Base-by-base conservation (phyloP, 2,329 filamentous ascomycete species). In the Ophiosphaerella herpotricha region DNA sequence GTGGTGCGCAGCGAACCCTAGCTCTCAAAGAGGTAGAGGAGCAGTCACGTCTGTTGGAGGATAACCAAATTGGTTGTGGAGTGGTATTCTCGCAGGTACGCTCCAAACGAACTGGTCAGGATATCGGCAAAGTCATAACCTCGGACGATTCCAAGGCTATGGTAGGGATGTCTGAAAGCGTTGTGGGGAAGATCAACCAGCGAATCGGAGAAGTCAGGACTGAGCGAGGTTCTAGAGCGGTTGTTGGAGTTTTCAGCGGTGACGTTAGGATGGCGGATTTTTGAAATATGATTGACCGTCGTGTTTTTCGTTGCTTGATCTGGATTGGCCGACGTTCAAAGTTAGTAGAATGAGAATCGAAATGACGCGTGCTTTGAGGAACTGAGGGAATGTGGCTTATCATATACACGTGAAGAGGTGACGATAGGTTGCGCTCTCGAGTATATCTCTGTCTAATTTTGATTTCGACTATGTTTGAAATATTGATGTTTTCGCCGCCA, bases 11-110 rank as follows among this genome's bases (percentile, higher is more conserved):
- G 31, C 50, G 42, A 37, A 40, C 2, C n/a, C 35, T 55, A n/a
- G 54, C 54, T 24, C 47, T 57, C n/a, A 23, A 46, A 34, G 48
- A 52, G 26, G 31, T 57, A 12, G 42, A 55, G 31, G 32, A 57
- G 43, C 54, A 48, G 33, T 43, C 26, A 39, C 48, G 51, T 32
- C 5, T 57, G 14, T 38, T 55, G 2, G 48, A 54, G 23, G 45
- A 48, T 21, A 26, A 47, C 23, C 45, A 57, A 24, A 39, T 57
- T 6, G 54, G 46, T 42, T 57, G 35, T 32, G 54, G 54, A 31
- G 48, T 50, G 21, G 21, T 57, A 7, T 52, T 54, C 33, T 52
- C 45, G 23, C 50, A 54, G 35, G 45, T 50, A 44, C 41, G 29
- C 16, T 52, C 54, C 5, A 50, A 38, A 49, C 35, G 33, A 39